Evolutionary conservation across 23 red algal species (phyloP).

Genomic region (Gracilaria caudata): DNA sequence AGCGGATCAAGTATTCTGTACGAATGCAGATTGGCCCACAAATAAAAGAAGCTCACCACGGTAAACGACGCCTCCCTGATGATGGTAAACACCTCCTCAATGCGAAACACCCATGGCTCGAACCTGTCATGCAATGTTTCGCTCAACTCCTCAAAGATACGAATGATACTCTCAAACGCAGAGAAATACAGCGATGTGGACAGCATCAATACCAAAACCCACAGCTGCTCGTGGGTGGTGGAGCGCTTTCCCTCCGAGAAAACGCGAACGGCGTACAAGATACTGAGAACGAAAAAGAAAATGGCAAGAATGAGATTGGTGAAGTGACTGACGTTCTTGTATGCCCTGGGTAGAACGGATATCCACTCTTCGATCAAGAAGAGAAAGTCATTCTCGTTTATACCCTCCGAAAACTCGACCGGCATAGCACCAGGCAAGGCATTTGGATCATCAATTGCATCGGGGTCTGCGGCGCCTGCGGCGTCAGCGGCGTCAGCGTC

Average conservation of each 20-base stretch:
- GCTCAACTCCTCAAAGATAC: neutral
- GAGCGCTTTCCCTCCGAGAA: constrained; percentile 19
- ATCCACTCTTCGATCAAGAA: neutral
- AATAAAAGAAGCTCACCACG: constrained; percentile 55
- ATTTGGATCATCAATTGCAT: neutral
- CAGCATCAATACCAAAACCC: constrained; percentile 46
- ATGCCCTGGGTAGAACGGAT: neutral
- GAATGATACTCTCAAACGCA: constrained; percentile 4
- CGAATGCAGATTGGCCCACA: constrained; percentile 73
- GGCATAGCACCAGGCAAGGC: neutral
- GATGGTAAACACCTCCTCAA: constrained; percentile 34
- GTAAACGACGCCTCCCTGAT: constrained; percentile 55
- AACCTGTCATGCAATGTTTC: neutral
- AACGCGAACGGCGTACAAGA: constrained; percentile 36
- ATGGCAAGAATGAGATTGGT: neutral
- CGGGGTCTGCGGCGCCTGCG: neutral
- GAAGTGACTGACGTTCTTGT: constrained; percentile 15
- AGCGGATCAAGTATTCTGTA: constrained; percentile 71
- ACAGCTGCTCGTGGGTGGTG: constrained; percentile 67
- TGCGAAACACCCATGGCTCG: constrained; percentile 5
- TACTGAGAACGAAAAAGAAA: constrained; percentile 43
- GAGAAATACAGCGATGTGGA: constrained; percentile 24
- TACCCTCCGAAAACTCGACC: neutral
- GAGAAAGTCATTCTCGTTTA: neutral
- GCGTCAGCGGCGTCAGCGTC: neutral